A percentile compares a stretch with the other conserved stretches of the same genome.
phyloP scores from a whole-genome alignment of 2,329 filamentous ascomycete species.

The Neonectria punicea region DNA sequence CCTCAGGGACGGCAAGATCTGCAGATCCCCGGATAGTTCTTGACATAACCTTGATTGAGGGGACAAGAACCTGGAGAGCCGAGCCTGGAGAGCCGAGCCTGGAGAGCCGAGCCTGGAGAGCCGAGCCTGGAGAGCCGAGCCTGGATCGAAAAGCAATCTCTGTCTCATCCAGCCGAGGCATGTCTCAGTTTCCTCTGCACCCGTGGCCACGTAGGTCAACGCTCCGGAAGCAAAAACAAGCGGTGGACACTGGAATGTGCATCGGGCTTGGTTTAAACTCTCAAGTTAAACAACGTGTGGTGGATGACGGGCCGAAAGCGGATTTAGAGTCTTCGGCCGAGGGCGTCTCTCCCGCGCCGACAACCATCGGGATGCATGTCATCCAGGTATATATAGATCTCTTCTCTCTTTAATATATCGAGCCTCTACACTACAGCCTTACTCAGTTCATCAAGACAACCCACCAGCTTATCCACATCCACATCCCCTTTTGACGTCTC shows the following conservation, averaged over 20 bases:
- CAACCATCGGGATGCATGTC: background rate
- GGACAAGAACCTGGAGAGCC: background rate
- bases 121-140: background rate
- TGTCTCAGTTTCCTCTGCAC: background rate
- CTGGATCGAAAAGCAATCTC: background rate
- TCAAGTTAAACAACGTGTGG: background rate
- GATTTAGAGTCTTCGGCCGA: background rate
- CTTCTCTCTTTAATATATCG: background rate
- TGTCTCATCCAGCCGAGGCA: background rate
- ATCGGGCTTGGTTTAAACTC: background rate
- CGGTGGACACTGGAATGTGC: constrained; percentile 10
- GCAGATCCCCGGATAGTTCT: background rate
- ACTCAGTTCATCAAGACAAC: background rate
- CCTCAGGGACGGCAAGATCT: background rate
- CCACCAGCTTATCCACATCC: background rate
- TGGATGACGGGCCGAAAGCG: background rate
- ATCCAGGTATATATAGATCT: background rate
- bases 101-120: background rate
- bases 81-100: too few species aligned
- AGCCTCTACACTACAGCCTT: background rate
- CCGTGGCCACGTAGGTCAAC: background rate
- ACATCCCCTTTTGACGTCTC: background rate
- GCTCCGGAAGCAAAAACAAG: background rate
- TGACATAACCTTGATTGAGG: background rate
- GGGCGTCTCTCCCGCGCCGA: background rate